Evolutionary conservation across 2,329 filamentous ascomycete genomes (phyloP), one percentile per base, ranked within the genome.

Genomic region (Onygenales sp.): DNA sequence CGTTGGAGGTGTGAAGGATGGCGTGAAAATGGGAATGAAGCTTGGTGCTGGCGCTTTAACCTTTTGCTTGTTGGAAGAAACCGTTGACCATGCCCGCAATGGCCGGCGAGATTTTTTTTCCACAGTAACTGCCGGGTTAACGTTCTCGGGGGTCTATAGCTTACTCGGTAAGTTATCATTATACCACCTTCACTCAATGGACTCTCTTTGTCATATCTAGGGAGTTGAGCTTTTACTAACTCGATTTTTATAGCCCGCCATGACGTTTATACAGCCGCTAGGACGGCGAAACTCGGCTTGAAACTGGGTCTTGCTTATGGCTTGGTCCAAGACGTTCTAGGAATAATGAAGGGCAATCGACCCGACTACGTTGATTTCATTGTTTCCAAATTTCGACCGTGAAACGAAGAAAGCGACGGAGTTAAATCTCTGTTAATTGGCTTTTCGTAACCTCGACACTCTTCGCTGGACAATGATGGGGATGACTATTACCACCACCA

Each of bases 71-170:
- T 81, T 93, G 48, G 93, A 97, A 73, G 87, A 92, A 68, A 84
- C 87, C 53, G 84, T 95, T 49, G 91, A 96, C 71, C 77, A 84
- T 76, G 77, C 70, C 31, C 67, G 70, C 17, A 67, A 74, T 49
- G 77, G 77, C 27, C 72, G 75, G 53, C 82, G 83, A 67, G 92
- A 97, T 69, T 84, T 90, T 63, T 66, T 88, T 62, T 92, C 86
- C 58, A 95, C 88, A 0, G 82, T 89, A 5, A 77, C 91, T 54
- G 90, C 93, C 31, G 91, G 88, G 46, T 74, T 95, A 67, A 86
- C 87, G 0, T 85, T 93, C 37, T 88, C 91, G 0, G 92, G 92
- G 2, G 78, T 84, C 7, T 96, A 95, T 76, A 95, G 90, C 66
- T 74, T 90, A 54, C 86, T 87, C 81, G 87, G 89, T 91, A 77